These are phyloP conservation scores for Escovopsis sp. DNA, from an alignment of 2,329 filamentous ascomycete genomes.

Conservation along the genomic window DNA sequence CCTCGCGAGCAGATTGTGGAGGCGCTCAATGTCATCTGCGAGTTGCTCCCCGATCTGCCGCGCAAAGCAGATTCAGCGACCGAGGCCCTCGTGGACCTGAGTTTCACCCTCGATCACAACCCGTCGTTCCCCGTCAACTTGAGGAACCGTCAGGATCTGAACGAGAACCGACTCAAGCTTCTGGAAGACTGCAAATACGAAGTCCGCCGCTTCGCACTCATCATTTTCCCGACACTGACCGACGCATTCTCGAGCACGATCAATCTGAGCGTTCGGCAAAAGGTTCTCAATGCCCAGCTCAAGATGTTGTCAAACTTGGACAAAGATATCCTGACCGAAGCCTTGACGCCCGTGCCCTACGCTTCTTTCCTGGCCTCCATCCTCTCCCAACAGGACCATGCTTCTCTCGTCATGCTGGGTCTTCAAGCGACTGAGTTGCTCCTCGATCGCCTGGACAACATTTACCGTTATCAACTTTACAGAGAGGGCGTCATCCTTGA, in stretches of 20 bases:
- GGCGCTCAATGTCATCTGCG: conserved; percentile 93
- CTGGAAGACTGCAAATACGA: conserved; percentile 72
- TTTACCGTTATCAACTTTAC: conserved; percentile 94
- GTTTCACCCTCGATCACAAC: conserved; percentile 23
- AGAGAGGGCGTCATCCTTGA: conserved; percentile 91
- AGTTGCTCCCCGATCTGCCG: conserved; percentile 68
- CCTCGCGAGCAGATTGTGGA: conserved; percentile 94
- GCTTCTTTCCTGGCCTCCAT: conserved; percentile 93
- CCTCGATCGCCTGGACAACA: conserved; percentile 65
- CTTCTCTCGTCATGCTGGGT: conserved; percentile 71
- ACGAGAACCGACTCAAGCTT: conserved; percentile 70
- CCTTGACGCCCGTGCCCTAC: conserved; percentile 77
- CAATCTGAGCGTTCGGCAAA: conserved; percentile 85
- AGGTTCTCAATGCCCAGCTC: conserved; percentile 85
- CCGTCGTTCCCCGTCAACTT: conserved; percentile 21
- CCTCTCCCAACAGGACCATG: conserved; percentile 86
- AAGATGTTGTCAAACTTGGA: conserved; percentile 98
- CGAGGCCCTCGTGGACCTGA: conserved; percentile 30
- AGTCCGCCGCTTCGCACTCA: conserved; percentile 81
- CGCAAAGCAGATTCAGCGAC: conserved; percentile 31
- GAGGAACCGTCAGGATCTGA: conserved; percentile 33
- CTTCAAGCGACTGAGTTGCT: conserved; percentile 83
- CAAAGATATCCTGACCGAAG: conserved; percentile 67
- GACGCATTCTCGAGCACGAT: conserved; percentile 97
- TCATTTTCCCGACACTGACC: conserved; percentile 85